Conservation (phyloP, 164 flowering plant genomes). For the Piper longum region DNA sequence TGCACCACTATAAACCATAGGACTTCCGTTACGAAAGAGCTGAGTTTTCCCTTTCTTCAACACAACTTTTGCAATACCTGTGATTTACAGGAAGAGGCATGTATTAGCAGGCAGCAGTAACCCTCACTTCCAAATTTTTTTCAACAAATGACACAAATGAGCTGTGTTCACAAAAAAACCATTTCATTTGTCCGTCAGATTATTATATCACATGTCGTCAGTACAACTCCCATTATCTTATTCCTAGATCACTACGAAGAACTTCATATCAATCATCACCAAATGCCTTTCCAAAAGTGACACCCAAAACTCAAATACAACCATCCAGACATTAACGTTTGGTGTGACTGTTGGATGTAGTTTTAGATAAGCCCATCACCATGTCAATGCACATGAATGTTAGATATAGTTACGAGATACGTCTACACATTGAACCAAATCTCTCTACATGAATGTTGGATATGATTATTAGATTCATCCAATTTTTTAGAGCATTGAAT, state of each 20-base stretch:
- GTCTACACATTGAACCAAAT: too few species aligned
- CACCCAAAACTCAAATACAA: too few species aligned
- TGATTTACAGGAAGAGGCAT: conserved; percentile 1
- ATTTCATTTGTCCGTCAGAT: neutral
- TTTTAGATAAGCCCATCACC: too few species aligned
- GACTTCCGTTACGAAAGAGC: conserved; percentile 81
- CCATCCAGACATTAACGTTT: too few species aligned
- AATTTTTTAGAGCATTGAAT: too few species aligned
- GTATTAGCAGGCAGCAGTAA: neutral
- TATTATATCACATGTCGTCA: neutral
- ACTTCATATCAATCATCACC: neutral
- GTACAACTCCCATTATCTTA: neutral
- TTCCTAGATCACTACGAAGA: neutral
- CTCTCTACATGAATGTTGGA: too few species aligned
- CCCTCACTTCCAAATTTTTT: neutral
- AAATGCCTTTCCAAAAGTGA: neutral
- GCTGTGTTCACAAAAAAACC: neutral
- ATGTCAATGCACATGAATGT: too few species aligned
- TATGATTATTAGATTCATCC: too few species aligned
- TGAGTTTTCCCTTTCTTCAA: conserved; percentile 89
- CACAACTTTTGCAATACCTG: conserved; percentile 83
- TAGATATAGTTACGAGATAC: too few species aligned
- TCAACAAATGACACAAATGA: neutral
- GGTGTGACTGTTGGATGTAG: too few species aligned
- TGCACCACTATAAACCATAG: conserved; percentile 98